Conservation (phyloP, 164 flowering plant species). For the Echeveria elegans region DNA sequence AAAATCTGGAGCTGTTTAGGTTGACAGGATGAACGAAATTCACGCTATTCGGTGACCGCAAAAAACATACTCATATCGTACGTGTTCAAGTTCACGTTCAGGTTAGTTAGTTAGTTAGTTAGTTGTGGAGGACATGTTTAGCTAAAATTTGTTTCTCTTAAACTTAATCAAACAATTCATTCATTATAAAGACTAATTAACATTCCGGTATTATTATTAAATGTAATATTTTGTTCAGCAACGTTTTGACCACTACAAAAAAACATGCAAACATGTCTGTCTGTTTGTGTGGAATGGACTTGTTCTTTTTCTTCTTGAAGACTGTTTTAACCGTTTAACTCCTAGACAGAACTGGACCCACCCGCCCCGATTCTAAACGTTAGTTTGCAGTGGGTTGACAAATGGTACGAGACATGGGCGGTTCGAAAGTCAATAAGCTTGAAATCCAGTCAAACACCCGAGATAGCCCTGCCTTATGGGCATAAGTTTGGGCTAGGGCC, state of each 20-base stretch:
- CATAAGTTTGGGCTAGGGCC: too few relatives aligned
- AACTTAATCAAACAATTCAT: neutral
- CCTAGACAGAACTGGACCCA: neutral
- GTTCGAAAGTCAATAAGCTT: too few relatives aligned
- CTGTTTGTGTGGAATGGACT: neutral
- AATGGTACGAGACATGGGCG: too few relatives aligned
- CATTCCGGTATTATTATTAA: neutral
- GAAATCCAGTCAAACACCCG: too few relatives aligned
- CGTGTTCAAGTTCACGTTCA: too few relatives aligned
- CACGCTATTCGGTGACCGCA: neutral
- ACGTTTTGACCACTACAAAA: neutral
- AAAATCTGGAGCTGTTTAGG: neutral
- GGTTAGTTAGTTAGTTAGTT: neutral
- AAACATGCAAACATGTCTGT: neutral
- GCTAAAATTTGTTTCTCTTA: neutral
- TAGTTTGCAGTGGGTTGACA: too few relatives aligned
- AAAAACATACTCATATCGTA: too few relatives aligned
- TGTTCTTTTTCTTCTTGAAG: too few relatives aligned
- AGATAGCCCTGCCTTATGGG: too few relatives aligned
- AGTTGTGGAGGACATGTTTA: conserved; percentile 6
- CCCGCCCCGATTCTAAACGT: neutral
- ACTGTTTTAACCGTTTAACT: neutral
- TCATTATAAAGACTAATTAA: neutral
- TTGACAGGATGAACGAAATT: neutral
- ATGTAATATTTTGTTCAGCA: neutral